Conservation (phyloP, 176 grass and related monocot species). For the Dactylis glomerata region DNA sequence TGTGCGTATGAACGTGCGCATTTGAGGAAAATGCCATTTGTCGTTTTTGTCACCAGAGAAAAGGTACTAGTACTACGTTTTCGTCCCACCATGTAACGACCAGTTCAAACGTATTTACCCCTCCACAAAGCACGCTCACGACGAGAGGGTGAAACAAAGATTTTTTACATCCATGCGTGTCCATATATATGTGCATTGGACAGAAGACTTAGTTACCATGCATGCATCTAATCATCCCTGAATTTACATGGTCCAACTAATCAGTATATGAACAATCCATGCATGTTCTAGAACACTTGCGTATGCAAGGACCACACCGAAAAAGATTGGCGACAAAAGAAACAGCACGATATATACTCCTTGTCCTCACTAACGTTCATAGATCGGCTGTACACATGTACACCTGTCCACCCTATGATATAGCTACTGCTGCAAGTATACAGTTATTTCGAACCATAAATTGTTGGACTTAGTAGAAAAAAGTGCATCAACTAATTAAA, state of each 20-base stretch:
- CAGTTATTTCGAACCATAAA: background rate
- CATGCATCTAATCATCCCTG: background rate
- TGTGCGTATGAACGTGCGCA: background rate
- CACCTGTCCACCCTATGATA: background rate
- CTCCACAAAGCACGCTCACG: background rate
- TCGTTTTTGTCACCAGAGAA: background rate
- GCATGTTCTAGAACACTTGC: background rate
- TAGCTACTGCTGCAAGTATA: background rate
- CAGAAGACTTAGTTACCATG: background rate
- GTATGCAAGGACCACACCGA: background rate
- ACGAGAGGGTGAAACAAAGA: background rate
- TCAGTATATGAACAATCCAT: background rate
- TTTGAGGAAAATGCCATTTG: background rate
- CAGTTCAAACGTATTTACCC: background rate
- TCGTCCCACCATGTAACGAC: background rate
- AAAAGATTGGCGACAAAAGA: background rate
- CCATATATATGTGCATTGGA: background rate
- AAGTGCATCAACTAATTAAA: background rate
- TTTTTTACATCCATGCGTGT: background rate
- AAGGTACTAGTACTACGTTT: no score
- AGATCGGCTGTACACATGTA: background rate
- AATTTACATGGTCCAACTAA: background rate
- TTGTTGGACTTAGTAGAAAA: background rate
- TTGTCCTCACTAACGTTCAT: background rate
- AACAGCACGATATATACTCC: background rate